phyloP scores from a whole-genome alignment of 768 basidiomycete species.

The Hygrophorus pudorinus region DNA sequence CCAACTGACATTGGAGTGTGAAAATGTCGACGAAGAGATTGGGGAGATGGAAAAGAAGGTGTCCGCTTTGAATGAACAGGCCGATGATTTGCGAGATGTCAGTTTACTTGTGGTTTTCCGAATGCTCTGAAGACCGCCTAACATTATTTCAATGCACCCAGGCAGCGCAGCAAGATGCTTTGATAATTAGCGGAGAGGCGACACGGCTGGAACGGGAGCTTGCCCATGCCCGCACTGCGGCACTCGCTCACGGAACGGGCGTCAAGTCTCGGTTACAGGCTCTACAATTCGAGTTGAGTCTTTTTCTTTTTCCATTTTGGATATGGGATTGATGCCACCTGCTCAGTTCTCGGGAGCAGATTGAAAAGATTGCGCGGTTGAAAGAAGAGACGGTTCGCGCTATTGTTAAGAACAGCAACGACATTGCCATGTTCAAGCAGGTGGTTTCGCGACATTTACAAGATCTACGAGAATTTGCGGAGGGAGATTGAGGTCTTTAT shows the following conservation, averaged over 20 bases:
- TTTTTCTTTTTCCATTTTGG: constrained; percentile 5
- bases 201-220: constrained; percentile 61
- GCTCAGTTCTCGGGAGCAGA: constrained; percentile 65
- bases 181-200: constrained; percentile 56
- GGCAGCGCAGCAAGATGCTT: constrained; percentile 71
- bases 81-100: constrained; percentile 76
- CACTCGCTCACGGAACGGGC: constrained; percentile 72
- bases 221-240: constrained; percentile 64
- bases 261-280: constrained; percentile 71
- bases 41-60: constrained; percentile 68
- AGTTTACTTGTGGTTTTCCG: constrained; percentile 14
- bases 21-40: constrained; percentile 74
- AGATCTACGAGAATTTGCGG: constrained; percentile 60
- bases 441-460: constrained; percentile 64
- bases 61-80: constrained; percentile 57
- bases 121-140: not conserved
- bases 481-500: constrained; percentile 26
- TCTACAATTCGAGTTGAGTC: constrained; percentile 62
- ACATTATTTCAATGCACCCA: constrained; percentile 17
- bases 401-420: constrained; percentile 77
- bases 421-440: constrained; percentile 74
- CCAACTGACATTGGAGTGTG: constrained; percentile 62
- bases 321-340: constrained; percentile 1
- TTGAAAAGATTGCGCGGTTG: constrained; percentile 62
- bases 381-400: constrained; percentile 74